Evolutionary conservation across 768 basidiomycete genomes (phyloP).

Genomic region (Rhodotorula toruloides): DNA sequence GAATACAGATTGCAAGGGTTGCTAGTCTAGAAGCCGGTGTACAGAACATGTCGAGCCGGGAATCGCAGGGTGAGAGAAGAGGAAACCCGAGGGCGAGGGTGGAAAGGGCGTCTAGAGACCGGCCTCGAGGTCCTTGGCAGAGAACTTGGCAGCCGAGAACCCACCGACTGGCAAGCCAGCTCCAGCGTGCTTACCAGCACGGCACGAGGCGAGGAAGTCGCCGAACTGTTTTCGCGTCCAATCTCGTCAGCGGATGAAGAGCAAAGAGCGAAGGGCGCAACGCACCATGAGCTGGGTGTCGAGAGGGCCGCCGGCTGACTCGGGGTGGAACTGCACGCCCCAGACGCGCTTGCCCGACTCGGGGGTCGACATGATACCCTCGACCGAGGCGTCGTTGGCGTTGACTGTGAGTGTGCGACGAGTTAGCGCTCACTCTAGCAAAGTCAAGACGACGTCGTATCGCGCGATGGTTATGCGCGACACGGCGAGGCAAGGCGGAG

Average conservation of each 20-base stretch:
- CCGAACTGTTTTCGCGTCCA: no score
- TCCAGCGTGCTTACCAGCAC: constrained; percentile 10
- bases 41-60: no score
- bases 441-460: no score
- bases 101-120: background rate
- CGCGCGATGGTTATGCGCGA: no score
- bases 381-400: constrained; percentile 77
- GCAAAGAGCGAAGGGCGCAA: constrained; percentile 48
- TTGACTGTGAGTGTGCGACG: no score
- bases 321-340: constrained; percentile 99
- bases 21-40: no score
- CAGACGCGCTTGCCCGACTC: constrained; percentile 86
- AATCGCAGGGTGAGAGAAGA: no score
- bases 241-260: no score
- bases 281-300: background rate
- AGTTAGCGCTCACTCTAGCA: background rate
- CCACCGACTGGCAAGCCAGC: constrained; percentile 15
- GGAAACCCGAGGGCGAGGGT: no score
- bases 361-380: constrained; percentile 91
- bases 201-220: constrained; percentile 1
- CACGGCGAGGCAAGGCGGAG: no score
- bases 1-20: no score
- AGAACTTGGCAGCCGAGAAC: constrained; percentile 14
- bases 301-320: constrained; percentile 48
- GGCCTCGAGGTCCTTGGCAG: constrained; percentile 9